Base-by-base conservation (phyloP, 192 early-diverging fungal genomes). In the Backusella parvicylindrica region DNA sequence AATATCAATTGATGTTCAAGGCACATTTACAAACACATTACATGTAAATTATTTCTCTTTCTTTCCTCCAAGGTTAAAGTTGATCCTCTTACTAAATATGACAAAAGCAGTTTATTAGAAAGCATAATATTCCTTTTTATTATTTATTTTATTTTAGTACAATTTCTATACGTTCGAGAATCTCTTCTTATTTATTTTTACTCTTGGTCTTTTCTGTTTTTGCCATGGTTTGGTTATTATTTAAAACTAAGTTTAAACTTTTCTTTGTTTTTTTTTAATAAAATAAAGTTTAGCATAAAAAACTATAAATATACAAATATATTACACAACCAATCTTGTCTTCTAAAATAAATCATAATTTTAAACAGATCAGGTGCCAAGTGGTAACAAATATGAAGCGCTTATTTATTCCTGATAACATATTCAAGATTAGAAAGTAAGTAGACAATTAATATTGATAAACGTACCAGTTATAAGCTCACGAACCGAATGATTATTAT, bases 251-350 rank as follows among this genome's bases (percentile, higher is more conserved):
- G 36, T 38, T 38, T 37, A 36, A 36, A 37, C n/a, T 33, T 33
- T 65, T 65, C 30, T 65, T 65, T 65, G 28, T 65, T 66, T 66
- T 31, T 66, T 66, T 66, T 66, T 66, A 33, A 65, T 33, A 65
- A 31, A 65, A 28, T 33, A 33, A 65, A 65, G 16, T 33, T 65
- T 65, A 65, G 53, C 23, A 28, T 23, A 60, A 60, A 28, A 60
- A 60, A 13, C 23, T 28, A 56, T 56, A 56, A 56, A 56, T 56
- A 56, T 56, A 56, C 23, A 56, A 60, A 60, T 60, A 60, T 60
- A 60, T 60, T 60, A 60, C 26, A 60, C 28, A 28, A 60, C 53
- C 53, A 60, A 60, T 60, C 53, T 28, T 28, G 26, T 60, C 53
- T 47, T 47, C 18, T 47, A 18, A 47, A 47, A 47, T 47, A 47